Base-by-base conservation (phyloP, 306 rosid species). In the Cicer arietinum region DNA sequence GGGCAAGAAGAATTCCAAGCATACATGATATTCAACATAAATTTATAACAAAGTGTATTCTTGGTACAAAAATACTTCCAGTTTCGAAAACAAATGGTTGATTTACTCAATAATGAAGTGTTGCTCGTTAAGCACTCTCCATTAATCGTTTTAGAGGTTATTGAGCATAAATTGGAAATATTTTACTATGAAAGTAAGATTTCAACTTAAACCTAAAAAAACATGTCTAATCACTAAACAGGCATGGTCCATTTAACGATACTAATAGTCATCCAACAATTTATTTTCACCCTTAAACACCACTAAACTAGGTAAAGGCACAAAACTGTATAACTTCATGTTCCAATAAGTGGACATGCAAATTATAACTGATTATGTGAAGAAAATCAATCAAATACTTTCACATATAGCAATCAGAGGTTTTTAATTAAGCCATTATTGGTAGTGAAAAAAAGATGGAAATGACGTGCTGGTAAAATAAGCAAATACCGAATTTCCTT, bases 1-100 rank as follows among this genome's bases (percentile, higher is more conserved):
- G 53, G 58, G 58, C 22, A 52, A 52, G 22, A 14, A 52, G 58
- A 16, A 52, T 25, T 52, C 58, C 58, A 16, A 52, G 22, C 57
- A 51, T 51, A 51, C 57, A 51, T 14, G 10, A 51, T 51, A 51
- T n/a, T 51, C 57, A 51, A 14, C 57, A 51, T 51, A 51, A 51
- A 14, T 14, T 51, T 51, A 7, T 51, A 51, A n/a, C 57, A 6
- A 48, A 5, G 10, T 14, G 18, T n/a, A 51, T n/a, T 14, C 57
- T 51, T 51, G 9, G 57, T 51, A 51, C 9, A 14, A 14, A 14
- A 51, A 1, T 51, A 51, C 7, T 51, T 47, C 53, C 53, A 47
- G 57, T 48, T 48, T 48, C 54, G 1, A 17, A 48, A 48, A 6
- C 57, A 7, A 51, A 22, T 51, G 22, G 20, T 14, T 51, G 22